Conservation (phyloP, 352 stramenopile species). For the Phytophthora sansomeana region DNA sequence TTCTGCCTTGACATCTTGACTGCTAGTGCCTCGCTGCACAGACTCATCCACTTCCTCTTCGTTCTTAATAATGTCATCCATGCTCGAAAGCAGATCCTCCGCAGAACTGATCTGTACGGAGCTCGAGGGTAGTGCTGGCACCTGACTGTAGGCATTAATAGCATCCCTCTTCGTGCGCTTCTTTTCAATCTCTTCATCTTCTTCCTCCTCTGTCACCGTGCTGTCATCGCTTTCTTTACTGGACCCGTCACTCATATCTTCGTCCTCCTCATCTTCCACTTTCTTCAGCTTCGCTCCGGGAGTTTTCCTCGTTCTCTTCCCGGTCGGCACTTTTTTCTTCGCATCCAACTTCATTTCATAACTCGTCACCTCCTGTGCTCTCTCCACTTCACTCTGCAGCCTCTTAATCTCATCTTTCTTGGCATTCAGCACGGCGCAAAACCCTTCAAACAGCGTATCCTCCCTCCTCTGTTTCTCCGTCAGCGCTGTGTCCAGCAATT, state of each 20-base stretch:
- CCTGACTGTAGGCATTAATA: not conserved
- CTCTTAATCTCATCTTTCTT: slow-evolving; percentile 73
- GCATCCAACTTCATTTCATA: not conserved
- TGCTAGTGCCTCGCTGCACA: not conserved
- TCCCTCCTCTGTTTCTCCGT: slow-evolving; percentile 53
- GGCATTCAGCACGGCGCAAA: slow-evolving; percentile 60
- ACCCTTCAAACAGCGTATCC: slow-evolving; percentile 51
- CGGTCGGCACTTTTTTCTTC: slow-evolving; percentile 15
- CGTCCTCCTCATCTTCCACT: not conserved
- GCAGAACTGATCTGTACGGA: not conserved
- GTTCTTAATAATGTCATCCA: not conserved
- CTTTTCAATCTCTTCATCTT: not conserved
- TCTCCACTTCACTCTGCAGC: slow-evolving; percentile 43
- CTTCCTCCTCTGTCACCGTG: not conserved
- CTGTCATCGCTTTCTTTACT: not conserved
- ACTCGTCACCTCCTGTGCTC: slow-evolving; percentile 9
- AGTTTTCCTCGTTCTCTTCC: slow-evolving; percentile 6
- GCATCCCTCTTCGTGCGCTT: not conserved
- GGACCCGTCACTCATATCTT: not conserved
- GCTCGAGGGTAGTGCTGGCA: not conserved
- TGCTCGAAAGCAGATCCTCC: not conserved
- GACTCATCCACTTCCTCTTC: slow-evolving; percentile 1
- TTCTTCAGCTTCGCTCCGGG: not conserved
- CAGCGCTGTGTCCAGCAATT: slow-evolving; percentile 50
- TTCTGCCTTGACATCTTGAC: not conserved